Evolutionary conservation across 2,329 filamentous ascomycete species (phyloP).

Genomic region (Pyrenophora seminiperda): DNA sequence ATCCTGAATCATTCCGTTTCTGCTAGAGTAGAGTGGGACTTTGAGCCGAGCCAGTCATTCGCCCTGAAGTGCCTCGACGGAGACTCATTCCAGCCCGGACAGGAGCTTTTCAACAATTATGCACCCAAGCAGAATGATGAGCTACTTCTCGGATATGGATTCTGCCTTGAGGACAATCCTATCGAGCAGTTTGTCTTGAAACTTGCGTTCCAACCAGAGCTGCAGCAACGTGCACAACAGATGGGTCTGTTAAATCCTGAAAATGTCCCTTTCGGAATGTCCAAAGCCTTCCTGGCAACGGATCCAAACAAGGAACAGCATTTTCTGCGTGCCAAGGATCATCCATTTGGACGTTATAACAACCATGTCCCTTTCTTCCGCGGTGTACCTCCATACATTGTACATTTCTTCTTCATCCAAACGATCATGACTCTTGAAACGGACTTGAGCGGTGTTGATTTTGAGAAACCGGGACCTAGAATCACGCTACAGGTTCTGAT

Average conservation of each 20-base stretch:
- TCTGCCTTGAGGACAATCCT: conserved; percentile 55
- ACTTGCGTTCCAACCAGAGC: conserved; percentile 48
- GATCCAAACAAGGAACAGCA: conserved; percentile 38
- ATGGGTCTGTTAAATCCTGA: conserved; percentile 20
- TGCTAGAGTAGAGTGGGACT: conserved; percentile 56
- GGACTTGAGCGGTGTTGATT: conserved; percentile 16
- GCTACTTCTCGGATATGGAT: conserved; percentile 59
- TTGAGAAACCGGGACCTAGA: conserved; percentile 20
- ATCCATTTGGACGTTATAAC: conserved; percentile 44
- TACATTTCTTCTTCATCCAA: conserved; percentile 40
- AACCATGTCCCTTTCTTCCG: conserved; percentile 37
- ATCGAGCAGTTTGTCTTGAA: conserved; percentile 54
- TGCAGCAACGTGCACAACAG: conserved; percentile 27
- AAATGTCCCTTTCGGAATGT: conserved; percentile 37
- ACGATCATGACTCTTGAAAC: conserved; percentile 29
- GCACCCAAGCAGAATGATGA: conserved; percentile 60
- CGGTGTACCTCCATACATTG: conserved; percentile 43
- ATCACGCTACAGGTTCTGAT: conserved; percentile 32
- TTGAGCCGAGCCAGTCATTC: conserved; percentile 41
- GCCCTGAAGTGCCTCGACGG: conserved; percentile 47
- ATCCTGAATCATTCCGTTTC: conserved; percentile 55
- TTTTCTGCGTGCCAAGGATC: conserved; percentile 39
- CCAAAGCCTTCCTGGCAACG: conserved; percentile 22
- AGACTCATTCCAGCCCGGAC: conserved; percentile 41
- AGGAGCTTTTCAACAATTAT: conserved; percentile 60